Base-by-base conservation (phyloP, 495 filamentous ascomycete genomes). In the Oidiodendron maius region DNA sequence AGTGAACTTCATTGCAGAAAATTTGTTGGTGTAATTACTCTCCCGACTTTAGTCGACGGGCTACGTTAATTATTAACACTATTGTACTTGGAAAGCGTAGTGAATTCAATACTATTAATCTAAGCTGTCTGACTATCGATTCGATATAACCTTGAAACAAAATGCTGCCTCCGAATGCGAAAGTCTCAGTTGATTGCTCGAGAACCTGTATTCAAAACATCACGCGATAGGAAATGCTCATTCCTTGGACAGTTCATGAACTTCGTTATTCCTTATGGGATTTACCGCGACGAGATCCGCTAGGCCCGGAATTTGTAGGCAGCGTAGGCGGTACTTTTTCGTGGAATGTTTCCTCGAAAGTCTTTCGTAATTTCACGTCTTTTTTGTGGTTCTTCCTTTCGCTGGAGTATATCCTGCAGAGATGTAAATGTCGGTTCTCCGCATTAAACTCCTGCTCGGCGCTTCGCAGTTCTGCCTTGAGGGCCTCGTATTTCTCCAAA, bases 31-130 rank as follows among this genome's bases (percentile, higher is more conserved):
- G 22, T 44, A 44, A 26, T 28, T n/a, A 25, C 15, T 44, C 13
- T 30, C 20, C 4, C 11, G 24, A 13, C 8, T 44, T 25, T 30
- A 16, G 41, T 44, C 12, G n/a, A n/a, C 41, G 41, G 4, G 41
- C 25, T 44, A 17, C 41, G 28, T 22, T 44, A n/a, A n/a, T n/a
- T n/a, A n/a, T 28, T 26, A 28, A 26, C 41, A 28, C 41, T 44
- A 18, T 10, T 16, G 23, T 28, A 26, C 22, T 44, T 44, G 24
- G 22, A 28, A 25, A 12, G 22, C 30, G 41, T 44, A 21, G 17
- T 44, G 41, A 44, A 44, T 26, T 44, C 16, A 21, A 6, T 28
- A n/a, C n/a, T 44, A 44, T 44, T 44, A n/a, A n/a, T 28, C 12
- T n/a, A 25, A 44, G 41, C 20, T 44, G 6, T 15, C 30, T 44